Percentiles rank a stretch among this genome's conserved stretches.
These are phyloP conservation scores for Heritiera fomes DNA, from an alignment of 345 rosid genomes.

Conservation along the genomic window DNA sequence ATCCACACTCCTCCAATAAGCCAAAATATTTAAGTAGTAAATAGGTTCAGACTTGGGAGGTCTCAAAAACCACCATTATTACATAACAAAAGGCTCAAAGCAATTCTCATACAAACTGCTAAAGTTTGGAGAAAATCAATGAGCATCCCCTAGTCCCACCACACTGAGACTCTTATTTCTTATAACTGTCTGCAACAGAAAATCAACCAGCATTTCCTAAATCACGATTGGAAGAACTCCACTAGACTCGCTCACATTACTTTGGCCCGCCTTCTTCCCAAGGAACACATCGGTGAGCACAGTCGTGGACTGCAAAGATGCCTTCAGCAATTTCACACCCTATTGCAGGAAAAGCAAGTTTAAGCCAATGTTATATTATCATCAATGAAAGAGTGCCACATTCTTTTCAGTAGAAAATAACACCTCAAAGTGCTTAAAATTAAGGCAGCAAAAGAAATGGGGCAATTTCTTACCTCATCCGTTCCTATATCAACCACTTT, in stretches of 20 bases:
- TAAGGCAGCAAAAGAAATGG: not conserved
- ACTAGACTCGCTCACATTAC: not conserved
- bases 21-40: too few species aligned
- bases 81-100: too few species aligned
- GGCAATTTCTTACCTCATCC: slow-evolving; percentile 21
- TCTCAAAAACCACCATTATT: too few species aligned
- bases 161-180: not conserved
- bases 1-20: too few species aligned
- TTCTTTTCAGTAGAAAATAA: too few species aligned
- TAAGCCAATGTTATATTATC: too few species aligned
- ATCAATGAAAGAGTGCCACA: not conserved
- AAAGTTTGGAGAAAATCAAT: too few species aligned
- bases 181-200: not conserved
- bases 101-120: too few species aligned
- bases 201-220: not conserved
- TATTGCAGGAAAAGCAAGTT: not conserved
- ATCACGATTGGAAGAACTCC: not conserved
- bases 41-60: too few species aligned
- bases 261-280: not conserved
- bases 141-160: not conserved
- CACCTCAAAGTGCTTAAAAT: too few species aligned
- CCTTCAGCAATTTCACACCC: slow-evolving; percentile 13
- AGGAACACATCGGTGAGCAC: slow-evolving; percentile 11
- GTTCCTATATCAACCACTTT: slow-evolving; percentile 17
- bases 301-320: not conserved